Percentiles rank a stretch among this genome's conserved stretches.
Evolutionary conservation across 495 filamentous ascomycete genomes (phyloP).

Genomic region (Choiromyces venosus): DNA sequence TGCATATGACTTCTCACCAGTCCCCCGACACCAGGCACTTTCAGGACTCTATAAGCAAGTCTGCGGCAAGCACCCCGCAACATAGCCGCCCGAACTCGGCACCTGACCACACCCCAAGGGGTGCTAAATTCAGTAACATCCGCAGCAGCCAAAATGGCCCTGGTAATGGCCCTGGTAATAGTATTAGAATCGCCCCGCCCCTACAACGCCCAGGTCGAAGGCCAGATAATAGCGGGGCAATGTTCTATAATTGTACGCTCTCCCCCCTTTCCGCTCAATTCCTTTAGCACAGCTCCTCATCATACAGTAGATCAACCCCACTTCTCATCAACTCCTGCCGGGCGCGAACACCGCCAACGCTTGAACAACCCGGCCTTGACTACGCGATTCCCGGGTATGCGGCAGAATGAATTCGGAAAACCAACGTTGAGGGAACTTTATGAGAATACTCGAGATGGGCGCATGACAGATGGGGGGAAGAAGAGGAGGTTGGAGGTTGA

Average conservation of each 20-base stretch:
- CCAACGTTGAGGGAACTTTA: background rate
- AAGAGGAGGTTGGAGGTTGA: constrained; percentile 3
- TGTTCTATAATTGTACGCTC: background rate
- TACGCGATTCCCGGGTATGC: background rate
- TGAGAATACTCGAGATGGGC: background rate
- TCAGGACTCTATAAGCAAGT: constrained; percentile 6
- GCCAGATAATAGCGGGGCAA: background rate
- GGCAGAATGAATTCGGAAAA: background rate
- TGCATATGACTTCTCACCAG: constrained; percentile 23
- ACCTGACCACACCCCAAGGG: constrained; percentile 28
- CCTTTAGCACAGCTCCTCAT: background rate
- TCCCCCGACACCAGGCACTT: constrained; percentile 4
- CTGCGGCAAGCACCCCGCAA: background rate
- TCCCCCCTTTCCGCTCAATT: background rate
- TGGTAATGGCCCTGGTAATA: background rate
- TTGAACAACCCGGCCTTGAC: background rate
- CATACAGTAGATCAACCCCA: constrained; percentile 4
- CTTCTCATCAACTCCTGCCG: constrained; percentile 12
- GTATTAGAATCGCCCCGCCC: background rate
- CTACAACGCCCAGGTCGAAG: constrained; percentile 10
- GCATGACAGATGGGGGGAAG: background rate
- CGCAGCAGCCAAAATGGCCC: constrained; percentile 7
- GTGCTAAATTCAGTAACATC: constrained; percentile 27
- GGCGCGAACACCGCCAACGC: constrained; percentile 35
- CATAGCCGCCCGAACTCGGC: constrained; percentile 6